Base-by-base conservation (phyloP, 345 rosid species). In the Eucalyptus pauciflora region DNA sequence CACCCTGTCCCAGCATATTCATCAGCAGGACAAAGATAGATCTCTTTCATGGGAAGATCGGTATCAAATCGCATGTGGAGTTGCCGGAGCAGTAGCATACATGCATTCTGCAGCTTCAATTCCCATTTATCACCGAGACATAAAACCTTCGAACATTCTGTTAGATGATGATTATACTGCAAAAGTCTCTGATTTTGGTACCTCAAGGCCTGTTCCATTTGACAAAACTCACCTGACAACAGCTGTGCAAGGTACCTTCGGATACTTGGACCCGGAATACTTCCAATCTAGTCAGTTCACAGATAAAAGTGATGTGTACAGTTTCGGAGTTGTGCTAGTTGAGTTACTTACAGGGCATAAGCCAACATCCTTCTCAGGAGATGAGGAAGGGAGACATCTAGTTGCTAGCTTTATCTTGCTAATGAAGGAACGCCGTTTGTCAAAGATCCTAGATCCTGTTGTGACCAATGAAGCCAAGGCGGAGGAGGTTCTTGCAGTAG, bases 111-210 rank as follows among this genome's bases (percentile, higher is more conserved):
- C 90, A n/a, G 94, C 93, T 86, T 83, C 89, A 7, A 80, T 88
- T 69, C 93, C 93, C 13, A 91, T 94, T 6, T 89, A 91, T 46
- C 95, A 92, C 1, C 86, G 93, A 85, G 94, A 92, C 41, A 85
- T 92, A 87, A 94, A 94, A 46, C 87, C 92, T 1, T 81, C 91
- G 0, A 94, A 94, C 89, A 93, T 94, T 86, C 91, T 94, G 17
- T 10, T 94, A 15, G 93, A 94, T 86, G 92, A 93, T 2, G 58
- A 87, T 12, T 92, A 89, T 7, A 67, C 91, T 11, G 94, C 93
- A 7, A 93, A 93, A 80, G 93, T 93, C 16, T 91, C 95, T 0
- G 96, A 94, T 89, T 94, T 94, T 76, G 95, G 96, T 31, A 92
- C 94, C 7, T 93, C 93, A 10, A 90, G 94, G 64, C 87, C 91